phyloP scores from a whole-genome alignment of 2,329 filamentous ascomycete genomes.

The Fusarium secorum region DNA sequence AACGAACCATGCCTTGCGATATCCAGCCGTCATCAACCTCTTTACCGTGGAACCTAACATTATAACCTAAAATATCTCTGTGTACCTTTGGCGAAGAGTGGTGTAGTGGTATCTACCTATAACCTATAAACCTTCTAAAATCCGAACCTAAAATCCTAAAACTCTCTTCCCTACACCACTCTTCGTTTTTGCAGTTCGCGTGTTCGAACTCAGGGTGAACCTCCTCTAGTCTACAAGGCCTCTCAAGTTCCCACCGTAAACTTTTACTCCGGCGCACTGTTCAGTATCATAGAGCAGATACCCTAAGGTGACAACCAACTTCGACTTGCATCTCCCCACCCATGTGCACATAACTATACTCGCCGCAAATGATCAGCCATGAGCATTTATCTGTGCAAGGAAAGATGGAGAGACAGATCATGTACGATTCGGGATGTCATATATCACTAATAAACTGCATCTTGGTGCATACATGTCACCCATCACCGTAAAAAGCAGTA shows the following conservation, averaged over 20 bases:
- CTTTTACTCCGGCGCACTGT: not conserved
- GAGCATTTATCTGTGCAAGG: not conserved
- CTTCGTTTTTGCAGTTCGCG: not conserved
- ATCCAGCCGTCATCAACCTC: fast-evolving
- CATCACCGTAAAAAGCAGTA: fast-evolving
- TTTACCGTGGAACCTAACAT: not conserved
- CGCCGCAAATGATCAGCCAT: fast-evolving
- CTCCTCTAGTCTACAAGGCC: fast-evolving
- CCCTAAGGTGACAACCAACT: not conserved
- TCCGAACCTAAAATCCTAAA: not conserved
- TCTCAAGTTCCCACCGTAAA: no score
- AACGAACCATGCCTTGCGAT: fast-evolving
- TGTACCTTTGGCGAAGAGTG: not conserved
- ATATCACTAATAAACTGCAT: not conserved
- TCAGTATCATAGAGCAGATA: not conserved
- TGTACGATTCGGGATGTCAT: fast-evolving
- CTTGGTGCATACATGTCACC: not conserved
- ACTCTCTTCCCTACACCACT: not conserved
- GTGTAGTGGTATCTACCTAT: not conserved
- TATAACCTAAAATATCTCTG: not conserved
- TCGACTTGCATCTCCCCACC: fast-evolving
- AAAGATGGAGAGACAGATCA: not conserved
- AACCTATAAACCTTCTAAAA: not conserved
- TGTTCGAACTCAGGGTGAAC: not conserved
- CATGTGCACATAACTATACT: not conserved